Conservation (phyloP, 2,329 filamentous ascomycete genomes). For the Shiraia bambusicola region DNA sequence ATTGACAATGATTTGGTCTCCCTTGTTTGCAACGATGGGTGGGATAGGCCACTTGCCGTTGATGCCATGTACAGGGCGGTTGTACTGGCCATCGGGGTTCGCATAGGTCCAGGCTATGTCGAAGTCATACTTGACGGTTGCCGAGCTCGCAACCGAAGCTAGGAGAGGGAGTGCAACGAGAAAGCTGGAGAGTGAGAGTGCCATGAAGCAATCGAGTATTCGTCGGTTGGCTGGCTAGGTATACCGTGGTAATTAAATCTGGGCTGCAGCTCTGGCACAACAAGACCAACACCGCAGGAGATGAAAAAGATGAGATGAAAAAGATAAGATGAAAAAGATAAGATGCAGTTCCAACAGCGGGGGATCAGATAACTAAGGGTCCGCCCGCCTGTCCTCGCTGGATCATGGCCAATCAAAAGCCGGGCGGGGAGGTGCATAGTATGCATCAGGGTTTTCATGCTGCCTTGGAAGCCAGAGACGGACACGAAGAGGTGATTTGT, state of each 20-base stretch:
- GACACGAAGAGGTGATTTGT: conserved; percentile 11
- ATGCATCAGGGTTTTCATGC: conserved; percentile 5
- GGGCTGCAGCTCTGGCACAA: not conserved
- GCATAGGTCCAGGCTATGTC: conserved; percentile 58
- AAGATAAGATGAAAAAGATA: conserved; percentile 28
- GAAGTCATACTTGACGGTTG: conserved; percentile 52
- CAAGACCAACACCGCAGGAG: conserved; percentile 7
- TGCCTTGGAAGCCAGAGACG: conserved; percentile 2
- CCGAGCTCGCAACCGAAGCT: conserved; percentile 18
- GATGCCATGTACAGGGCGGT: conserved; percentile 63
- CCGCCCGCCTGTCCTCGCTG: conserved; percentile 19
- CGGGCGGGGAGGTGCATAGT: conserved; percentile 6
- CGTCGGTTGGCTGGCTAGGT: not conserved
- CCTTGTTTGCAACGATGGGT: conserved; percentile 70
- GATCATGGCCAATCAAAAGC: not conserved
- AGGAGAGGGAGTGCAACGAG: conserved; percentile 40
- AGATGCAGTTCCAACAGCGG: conserved; percentile 19
- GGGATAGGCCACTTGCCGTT: conserved; percentile 76
- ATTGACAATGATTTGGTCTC: conserved; percentile 69
- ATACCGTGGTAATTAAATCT: conserved; percentile 10
- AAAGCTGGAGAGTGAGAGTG: conserved; percentile 48
- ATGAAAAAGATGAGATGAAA: conserved; percentile 34
- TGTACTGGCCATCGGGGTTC: conserved; percentile 56
- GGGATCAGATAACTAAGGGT: conserved; percentile 30
- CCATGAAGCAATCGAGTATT: conserved; percentile 32